These are phyloP conservation scores for Starmerella vitae DNA, from an alignment of 805 yeast genomes.

Conservation along the genomic window DNA sequence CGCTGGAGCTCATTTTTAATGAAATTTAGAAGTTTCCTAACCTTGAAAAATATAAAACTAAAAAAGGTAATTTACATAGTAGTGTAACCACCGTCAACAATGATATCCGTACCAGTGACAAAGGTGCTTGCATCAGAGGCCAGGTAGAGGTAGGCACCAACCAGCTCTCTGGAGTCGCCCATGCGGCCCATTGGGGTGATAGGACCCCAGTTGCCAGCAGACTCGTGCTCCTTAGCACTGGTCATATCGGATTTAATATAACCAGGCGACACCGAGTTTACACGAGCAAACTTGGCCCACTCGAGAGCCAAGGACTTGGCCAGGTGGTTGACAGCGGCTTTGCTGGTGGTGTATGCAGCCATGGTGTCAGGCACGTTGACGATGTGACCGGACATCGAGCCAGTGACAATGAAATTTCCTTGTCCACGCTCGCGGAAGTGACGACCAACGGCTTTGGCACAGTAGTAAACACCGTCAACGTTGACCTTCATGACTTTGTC, in stretches of 20 bases:
- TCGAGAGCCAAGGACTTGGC: slow-evolving; percentile 71
- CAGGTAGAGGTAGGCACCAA: slow-evolving; percentile 66
- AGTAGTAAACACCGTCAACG: slow-evolving; percentile 66
- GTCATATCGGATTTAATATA: slow-evolving; percentile 63
- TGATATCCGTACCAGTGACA: slow-evolving; percentile 65
- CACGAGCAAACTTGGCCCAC: slow-evolving; percentile 77
- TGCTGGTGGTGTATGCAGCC: slow-evolving; percentile 72
- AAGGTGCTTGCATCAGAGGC: slow-evolving; percentile 72
- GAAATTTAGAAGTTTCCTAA: too few relatives aligned
- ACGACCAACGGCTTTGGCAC: slow-evolving; percentile 63
- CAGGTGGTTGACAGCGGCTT: slow-evolving; percentile 70
- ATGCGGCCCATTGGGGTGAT: slow-evolving; percentile 40
- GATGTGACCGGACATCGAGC: slow-evolving; percentile 80
- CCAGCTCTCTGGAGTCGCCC: slow-evolving; percentile 47
- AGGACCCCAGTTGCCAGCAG: slow-evolving; percentile 36
- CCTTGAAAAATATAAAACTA: neutral
- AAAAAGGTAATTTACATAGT: slow-evolving; percentile 28
- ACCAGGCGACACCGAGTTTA: slow-evolving; percentile 71
- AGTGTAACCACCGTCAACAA: slow-evolving; percentile 69
- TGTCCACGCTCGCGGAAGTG: slow-evolving; percentile 60
- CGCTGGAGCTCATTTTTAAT: neutral
- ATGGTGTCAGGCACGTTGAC: slow-evolving; percentile 80
- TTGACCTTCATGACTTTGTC: slow-evolving; percentile 59
- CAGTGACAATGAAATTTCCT: slow-evolving; percentile 74
- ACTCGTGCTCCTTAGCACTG: slow-evolving; percentile 33